Conservation (phyloP, 192 early-diverging fungal genomes). For the Coemansia sp. region DNA sequence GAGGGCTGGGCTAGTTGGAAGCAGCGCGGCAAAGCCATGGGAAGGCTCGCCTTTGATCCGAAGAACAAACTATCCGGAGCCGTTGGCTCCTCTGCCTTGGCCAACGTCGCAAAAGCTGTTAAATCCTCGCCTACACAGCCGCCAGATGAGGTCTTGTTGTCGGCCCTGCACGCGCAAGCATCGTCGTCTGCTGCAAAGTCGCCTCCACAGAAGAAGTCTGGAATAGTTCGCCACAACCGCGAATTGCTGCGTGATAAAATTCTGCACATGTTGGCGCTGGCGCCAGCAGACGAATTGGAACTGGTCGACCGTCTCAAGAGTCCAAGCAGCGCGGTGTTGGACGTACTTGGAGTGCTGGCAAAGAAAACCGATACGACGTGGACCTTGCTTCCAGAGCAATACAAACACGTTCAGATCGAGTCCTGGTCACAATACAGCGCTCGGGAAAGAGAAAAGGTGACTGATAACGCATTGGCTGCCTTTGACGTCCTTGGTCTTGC, state of each 20-base stretch:
- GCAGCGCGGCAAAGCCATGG: conserved; percentile 35
- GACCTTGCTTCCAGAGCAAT: conserved; percentile 55
- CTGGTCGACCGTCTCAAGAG: conserved; percentile 23
- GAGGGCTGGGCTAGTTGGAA: conserved; percentile 38
- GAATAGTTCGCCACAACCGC: conserved; percentile 44
- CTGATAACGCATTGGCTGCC: conserved; percentile 52
- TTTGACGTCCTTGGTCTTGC: conserved; percentile 58
- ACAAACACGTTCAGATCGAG: conserved; percentile 56
- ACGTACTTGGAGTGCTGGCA: conserved; percentile 15
- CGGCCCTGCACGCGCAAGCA: background rate
- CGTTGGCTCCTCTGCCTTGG: background rate
- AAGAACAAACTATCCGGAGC: conserved; percentile 4
- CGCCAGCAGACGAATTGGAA: conserved; percentile 18
- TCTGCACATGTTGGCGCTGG: conserved; percentile 36
- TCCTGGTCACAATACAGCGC: conserved; percentile 58
- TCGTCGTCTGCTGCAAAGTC: conserved; percentile 4
- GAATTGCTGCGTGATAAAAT: conserved; percentile 40
- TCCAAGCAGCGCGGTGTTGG: conserved; percentile 21
- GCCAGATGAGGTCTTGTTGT: background rate
- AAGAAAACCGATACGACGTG: conserved; percentile 33
- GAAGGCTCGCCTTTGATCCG: conserved; percentile 39
- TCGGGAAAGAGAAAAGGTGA: conserved; percentile 38
- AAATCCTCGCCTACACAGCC: background rate
- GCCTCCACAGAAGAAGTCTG: conserved; percentile 51
- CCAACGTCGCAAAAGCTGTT: background rate